Conservation (phyloP, 345 rosid species). For the Lagerstroemia speciosa region DNA sequence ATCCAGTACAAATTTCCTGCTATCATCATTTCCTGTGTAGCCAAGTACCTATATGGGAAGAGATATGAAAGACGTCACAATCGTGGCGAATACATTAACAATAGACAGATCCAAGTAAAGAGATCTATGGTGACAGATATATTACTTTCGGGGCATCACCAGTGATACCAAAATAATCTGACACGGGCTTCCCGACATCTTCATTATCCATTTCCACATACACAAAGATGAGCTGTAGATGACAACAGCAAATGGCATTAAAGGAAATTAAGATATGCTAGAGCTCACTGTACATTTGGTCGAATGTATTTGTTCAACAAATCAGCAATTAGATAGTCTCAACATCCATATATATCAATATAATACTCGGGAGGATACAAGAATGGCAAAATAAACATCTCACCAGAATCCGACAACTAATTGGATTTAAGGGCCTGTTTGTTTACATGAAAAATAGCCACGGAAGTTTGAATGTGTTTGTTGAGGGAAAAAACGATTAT, state of each 20-base stretch:
- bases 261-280: not conserved
- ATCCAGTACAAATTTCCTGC: constrained; percentile 53
- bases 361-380: not conserved
- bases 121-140: not conserved
- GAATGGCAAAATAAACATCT: not conserved
- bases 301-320: not conserved
- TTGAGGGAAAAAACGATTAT: too few species aligned
- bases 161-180: constrained; percentile 87
- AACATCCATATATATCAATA: not conserved
- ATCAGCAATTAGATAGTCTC: not conserved
- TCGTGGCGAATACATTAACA: not conserved
- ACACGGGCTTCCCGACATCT: constrained; percentile 86
- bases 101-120: not conserved
- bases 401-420: not conserved
- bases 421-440: too few species aligned
- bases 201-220: constrained; percentile 85
- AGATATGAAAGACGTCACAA: not conserved
- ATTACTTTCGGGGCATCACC: constrained; percentile 62
- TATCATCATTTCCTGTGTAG: constrained; percentile 84
- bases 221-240: constrained; percentile 74
- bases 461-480: too few species aligned
- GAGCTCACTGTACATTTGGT: not conserved
- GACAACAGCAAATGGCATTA: not conserved
- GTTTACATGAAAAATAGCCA: too few species aligned
- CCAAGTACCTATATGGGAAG: constrained; percentile 54